These are phyloP conservation scores for Hypoxylon sp. DNA, from an alignment of 2,329 filamentous ascomycete species.

Conservation along the genomic window DNA sequence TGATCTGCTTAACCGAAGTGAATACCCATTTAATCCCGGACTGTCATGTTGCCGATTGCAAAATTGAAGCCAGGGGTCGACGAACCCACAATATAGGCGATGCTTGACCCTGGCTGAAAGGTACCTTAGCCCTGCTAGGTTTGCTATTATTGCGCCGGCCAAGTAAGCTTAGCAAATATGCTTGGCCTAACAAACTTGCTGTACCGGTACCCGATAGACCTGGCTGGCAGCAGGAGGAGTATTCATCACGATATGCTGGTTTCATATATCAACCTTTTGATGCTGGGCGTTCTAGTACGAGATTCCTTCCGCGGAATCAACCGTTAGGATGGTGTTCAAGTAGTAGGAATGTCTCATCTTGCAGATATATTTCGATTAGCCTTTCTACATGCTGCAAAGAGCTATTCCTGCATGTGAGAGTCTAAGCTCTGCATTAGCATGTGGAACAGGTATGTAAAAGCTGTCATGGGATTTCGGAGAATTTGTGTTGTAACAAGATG, in stretches of 20 bases:
- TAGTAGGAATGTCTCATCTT: not conserved
- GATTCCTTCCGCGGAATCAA: slow-evolving; percentile 5
- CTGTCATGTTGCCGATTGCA: slow-evolving; percentile 24
- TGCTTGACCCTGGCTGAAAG: slow-evolving; percentile 11
- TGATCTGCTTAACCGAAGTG: slow-evolving; percentile 37
- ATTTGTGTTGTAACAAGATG: slow-evolving; percentile 36
- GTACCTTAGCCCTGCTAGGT: slow-evolving; percentile 29
- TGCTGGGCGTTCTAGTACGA: slow-evolving; percentile 21
- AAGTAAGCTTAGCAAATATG: slow-evolving; percentile 11
- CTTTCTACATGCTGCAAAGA: not conserved
- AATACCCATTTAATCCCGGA: slow-evolving; percentile 26
- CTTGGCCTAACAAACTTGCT: slow-evolving; percentile 12
- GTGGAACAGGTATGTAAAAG: not conserved
- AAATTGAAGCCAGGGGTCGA: slow-evolving; percentile 28
- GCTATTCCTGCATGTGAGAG: not conserved
- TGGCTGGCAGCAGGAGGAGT: slow-evolving; percentile 5
- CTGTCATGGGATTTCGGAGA: slow-evolving; percentile 32
- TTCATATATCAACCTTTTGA: slow-evolving; percentile 16
- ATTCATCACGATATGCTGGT: slow-evolving; percentile 11
- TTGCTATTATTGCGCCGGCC: slow-evolving; percentile 20
- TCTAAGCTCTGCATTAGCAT: slow-evolving; percentile 22
- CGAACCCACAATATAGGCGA: slow-evolving; percentile 18
- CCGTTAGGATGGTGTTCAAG: not conserved
- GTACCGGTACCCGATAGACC: slow-evolving; percentile 2
- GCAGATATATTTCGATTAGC: not conserved